Evolutionary conservation across 192 early-diverging fungal species (phyloP), one percentile per base, ranked within the genome.

Genomic region (Coemansia sp.): DNA sequence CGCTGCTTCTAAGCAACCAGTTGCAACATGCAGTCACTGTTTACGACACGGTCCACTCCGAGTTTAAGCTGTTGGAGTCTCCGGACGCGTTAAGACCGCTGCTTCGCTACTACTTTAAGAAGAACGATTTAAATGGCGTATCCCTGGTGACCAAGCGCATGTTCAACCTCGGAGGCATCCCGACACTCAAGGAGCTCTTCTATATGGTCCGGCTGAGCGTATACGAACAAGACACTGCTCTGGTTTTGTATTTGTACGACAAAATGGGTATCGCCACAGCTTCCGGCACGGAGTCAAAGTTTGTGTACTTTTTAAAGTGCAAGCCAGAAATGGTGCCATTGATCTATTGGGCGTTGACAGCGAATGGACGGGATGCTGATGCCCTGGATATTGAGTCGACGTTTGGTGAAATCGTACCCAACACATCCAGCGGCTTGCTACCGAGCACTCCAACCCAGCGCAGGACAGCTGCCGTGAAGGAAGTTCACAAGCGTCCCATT

Each of bases 1-100:
- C 64, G 3, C 31, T 76, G 48, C 57, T 76, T 23, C 46, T 30
- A n/a, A 58, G 65, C 53, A 30, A 70, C 46, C 74, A 56, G 29
- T 43, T 70, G 7, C 26, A 34, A 2, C 51, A 63, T n/a, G 74
- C 74, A 10, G 26, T 76, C 1, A 33, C 21, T 1, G 64, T 67
- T 8, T 63, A 76, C 57, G 49, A 64, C 64, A 66, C 40, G 25
- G 26, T 61, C 15, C 53, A 62, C 18, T 6, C 53, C 6, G 52
- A 67, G 10, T 67, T 53, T n/a, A 43, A 20, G 4, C 16, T 63
- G n/a, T 23, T 34, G 5, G 68, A 71, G 34, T 31, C 39, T 0
- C 42, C 53, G 10, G 18, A 59, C 0, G 48, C 61, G 26, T 48
- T 76, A 20, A 39, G 30, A 21, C 48, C 61, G 3, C 29, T 74